phyloP scores from a whole-genome alignment of 768 basidiomycete genomes.

The Kwoniella bestiolae region DNA sequence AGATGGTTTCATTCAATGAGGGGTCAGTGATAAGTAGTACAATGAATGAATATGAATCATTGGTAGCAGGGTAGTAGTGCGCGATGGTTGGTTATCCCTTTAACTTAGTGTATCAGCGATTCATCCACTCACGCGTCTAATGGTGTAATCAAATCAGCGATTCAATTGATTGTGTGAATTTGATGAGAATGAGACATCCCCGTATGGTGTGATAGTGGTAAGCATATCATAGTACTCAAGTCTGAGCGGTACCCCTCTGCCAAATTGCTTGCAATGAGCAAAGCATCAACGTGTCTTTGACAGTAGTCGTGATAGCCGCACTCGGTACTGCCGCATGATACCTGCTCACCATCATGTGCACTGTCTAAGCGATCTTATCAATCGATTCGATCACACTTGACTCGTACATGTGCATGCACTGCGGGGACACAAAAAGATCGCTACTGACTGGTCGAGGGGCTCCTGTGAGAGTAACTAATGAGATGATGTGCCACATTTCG shows the following conservation, averaged over 20 bases:
- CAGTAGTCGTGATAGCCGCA: background rate
- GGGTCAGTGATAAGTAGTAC: no score
- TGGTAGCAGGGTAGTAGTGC: background rate
- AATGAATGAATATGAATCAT: no score
- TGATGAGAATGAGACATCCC: background rate
- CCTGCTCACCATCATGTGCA: no score
- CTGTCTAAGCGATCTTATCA: background rate
- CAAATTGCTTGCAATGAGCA: no score
- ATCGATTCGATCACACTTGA: background rate
- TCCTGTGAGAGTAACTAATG: background rate
- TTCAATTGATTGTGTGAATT: background rate
- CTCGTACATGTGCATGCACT: background rate
- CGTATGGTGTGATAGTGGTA: no score
- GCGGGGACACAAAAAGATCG: background rate
- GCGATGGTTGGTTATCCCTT: background rate
- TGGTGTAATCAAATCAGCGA: no score
- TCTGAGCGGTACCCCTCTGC: background rate
- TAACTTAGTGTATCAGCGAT: no score
- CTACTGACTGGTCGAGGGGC: background rate
- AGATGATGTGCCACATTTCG: constrained; percentile 16
- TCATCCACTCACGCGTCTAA: background rate
- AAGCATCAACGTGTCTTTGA: no score
- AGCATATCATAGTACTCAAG: no score
- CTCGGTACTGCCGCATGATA: background rate
- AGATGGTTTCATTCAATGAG: background rate